Evolutionary conservation across 176 grass and related monocot species (phyloP), one percentile per base, ranked within the genome.

Genomic region (Lolium multiflorum): DNA sequence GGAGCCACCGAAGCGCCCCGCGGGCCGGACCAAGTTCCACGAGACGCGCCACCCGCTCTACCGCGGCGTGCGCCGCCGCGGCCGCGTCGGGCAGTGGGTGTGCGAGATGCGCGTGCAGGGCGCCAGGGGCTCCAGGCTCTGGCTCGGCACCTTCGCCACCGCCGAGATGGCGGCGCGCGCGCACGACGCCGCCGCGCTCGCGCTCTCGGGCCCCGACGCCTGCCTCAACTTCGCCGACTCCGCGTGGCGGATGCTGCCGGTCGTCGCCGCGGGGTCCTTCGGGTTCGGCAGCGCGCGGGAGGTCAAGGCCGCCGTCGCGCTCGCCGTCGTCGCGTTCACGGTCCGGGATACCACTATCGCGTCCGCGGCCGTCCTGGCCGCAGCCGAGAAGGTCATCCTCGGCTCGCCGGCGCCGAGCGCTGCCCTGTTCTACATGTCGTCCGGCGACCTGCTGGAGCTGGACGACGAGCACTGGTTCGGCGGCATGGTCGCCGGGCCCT

Each of bases 181-280:
- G 0, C 93, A 97, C 88, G 95, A 98, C 70, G 89, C 90, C 6
- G 95, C 93, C 9, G 75, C 71, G 11, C 82, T 98, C 82, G 76
- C 87, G 9, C 84, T 93, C 22, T 73, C 69, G 17, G 87, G 90
- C 28, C 51, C 22, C 4, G 71, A 15, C 0, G 91, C 95, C 1
- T 90, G 85, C 83, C 89, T 98, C 31, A 98, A 95, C 81, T 98
- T 98, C 86, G 79, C 91, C 8, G 82, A 95, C 79, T 95, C 93
- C 5, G 93, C 87, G 0, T 87, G 80, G 82, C 62, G 56, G 24
- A 81, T 83, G 61, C 84, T 91, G 50, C 85, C 31, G 31, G 31
- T 35, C 31, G 2, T 35, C 31, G 31, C 86, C 37, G 59, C n/a
- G 0, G 31, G 31, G 2, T 35, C 31, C 31, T 35, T 35, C 31